Evolutionary conservation across 106 monocot genomes (phyloP).

Genomic region (Dendrobium officinale): DNA sequence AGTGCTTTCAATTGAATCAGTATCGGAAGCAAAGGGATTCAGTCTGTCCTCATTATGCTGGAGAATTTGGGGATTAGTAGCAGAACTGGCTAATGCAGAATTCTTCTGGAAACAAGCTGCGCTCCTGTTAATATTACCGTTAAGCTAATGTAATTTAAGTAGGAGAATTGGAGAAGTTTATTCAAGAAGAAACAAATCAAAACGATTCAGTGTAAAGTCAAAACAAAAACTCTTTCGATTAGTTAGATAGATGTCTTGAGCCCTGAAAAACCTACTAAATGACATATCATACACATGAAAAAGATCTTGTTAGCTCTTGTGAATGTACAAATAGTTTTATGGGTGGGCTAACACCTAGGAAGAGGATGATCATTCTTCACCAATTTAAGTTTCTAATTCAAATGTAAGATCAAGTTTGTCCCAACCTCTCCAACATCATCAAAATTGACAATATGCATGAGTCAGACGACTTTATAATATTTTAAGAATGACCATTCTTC

Average conservation of each 20-base stretch:
- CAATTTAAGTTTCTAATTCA: neutral
- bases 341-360: too few species aligned
- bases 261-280: too few species aligned
- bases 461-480: neutral
- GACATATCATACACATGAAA: too few species aligned
- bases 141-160: neutral
- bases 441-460: neutral
- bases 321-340: too few species aligned
- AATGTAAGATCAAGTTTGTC: neutral
- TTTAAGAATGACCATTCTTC: too few species aligned
- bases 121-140: constrained; percentile 37
- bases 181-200: too few species aligned
- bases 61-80: constrained; percentile 10
- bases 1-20: constrained; percentile 10
- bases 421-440: neutral
- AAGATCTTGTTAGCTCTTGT: too few species aligned
- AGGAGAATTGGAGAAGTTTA: too few species aligned
- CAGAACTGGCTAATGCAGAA: constrained; percentile 13
- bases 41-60: constrained; percentile 1
- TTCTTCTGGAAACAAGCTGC: constrained; percentile 45
- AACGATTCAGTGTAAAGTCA: too few species aligned
- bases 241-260: too few species aligned
- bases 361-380: neutral
- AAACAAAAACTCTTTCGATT: too few species aligned
- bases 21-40: constrained; percentile 13